phyloP scores from a whole-genome alignment of 2,329 filamentous ascomycete species.

The Teratosphaeria gauchensis region DNA sequence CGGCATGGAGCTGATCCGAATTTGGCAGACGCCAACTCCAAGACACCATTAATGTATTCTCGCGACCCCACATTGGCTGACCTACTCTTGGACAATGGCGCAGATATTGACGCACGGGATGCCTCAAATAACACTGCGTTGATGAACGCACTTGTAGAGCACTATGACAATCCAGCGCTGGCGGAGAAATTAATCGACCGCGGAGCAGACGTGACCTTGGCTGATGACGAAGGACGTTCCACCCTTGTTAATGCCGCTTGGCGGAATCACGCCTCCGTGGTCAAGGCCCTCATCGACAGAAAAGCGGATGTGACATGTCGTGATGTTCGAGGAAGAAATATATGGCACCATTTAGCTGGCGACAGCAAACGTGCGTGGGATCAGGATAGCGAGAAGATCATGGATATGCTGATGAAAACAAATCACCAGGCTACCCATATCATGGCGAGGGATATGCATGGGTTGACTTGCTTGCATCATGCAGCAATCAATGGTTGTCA shows the following conservation, averaged over 20 bases:
- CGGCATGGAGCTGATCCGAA: slow-evolving; percentile 27
- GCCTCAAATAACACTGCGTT: background rate
- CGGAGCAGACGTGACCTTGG: background rate
- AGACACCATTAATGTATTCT: slow-evolving; percentile 7
- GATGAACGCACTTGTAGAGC: background rate
- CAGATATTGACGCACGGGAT: background rate
- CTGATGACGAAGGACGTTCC: slow-evolving; percentile 1
- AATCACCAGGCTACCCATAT: background rate
- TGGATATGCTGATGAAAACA: slow-evolving; percentile 1
- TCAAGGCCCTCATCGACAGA: slow-evolving; percentile 26
- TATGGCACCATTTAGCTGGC: slow-evolving; percentile 33
- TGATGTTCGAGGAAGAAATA: slow-evolving; percentile 10
- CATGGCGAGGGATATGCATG: slow-evolving; percentile 3
- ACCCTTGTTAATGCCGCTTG: slow-evolving; percentile 24
- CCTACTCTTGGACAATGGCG: background rate
- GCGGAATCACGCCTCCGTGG: slow-evolving; percentile 30
- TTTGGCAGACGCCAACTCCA: background rate
- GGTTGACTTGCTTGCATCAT: slow-evolving; percentile 11
- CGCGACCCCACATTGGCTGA: background rate
- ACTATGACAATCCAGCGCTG: background rate
- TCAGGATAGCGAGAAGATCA: background rate
- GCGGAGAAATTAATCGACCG: slow-evolving; percentile 2
- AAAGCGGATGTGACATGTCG: slow-evolving; percentile 6
- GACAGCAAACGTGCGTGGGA: slow-evolving; percentile 20
- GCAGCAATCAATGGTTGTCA: slow-evolving; percentile 7